phyloP scores from a whole-genome alignment of 305 asterid genomes.

The Fraxinus ornus region DNA sequence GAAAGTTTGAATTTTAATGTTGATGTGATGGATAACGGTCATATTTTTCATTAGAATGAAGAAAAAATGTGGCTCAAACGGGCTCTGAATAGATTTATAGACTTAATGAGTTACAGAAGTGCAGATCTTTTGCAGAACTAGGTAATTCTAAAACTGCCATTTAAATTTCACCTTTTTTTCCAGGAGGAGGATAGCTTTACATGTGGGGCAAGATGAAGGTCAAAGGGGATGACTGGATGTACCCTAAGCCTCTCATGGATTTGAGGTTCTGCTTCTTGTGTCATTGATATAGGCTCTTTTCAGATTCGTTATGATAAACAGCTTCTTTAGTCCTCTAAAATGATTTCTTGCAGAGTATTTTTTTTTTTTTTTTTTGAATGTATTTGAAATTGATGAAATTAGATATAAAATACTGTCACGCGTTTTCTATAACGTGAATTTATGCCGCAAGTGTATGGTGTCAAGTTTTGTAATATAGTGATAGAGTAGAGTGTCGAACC shows the following conservation, averaged over 20 bases:
- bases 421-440: no score
- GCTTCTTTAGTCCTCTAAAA: conserved; percentile 1
- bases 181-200: conserved; percentile 98
- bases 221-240: conserved; percentile 97
- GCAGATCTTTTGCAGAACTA: conserved; percentile 5
- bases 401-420: neutral
- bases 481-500: no score
- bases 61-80: no score
- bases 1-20: no score
- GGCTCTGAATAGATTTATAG: neutral
- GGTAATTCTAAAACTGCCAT: neutral
- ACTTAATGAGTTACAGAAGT: neutral
- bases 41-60: no score
- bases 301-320: conserved; percentile 12
- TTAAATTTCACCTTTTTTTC: conserved; percentile 14
- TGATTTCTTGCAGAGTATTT: neutral
- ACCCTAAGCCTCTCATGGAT: conserved; percentile 97
- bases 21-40: no score
- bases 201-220: conserved; percentile 97
- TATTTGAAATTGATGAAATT: conserved; percentile 2
- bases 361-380: neutral
- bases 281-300: conserved; percentile 12
- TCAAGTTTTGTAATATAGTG: no score
- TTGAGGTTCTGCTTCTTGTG: conserved; percentile 58
- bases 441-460: no score